Percentiles rank a stretch among this genome's conserved stretches.
Conservation (phyloP, 345 rosid species). For the Punica granatum region DNA sequence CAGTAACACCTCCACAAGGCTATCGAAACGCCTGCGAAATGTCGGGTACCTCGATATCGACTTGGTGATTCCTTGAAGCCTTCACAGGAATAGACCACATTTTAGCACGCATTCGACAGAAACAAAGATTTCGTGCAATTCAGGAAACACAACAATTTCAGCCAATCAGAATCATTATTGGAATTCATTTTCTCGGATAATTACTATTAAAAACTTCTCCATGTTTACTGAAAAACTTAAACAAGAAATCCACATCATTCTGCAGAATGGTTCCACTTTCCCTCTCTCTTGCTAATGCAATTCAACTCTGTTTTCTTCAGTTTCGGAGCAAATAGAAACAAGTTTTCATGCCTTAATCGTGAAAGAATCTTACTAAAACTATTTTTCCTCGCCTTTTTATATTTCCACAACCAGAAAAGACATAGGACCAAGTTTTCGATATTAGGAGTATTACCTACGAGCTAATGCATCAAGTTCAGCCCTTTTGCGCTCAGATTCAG, state of each 20-base stretch:
- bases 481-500: slow-evolving; percentile 59
- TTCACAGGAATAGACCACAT: slow-evolving; percentile 6
- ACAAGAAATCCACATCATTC: too few relatives aligned
- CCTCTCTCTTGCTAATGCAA: too few relatives aligned
- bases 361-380: too few relatives aligned
- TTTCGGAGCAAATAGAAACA: too few relatives aligned
- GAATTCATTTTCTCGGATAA: neutral
- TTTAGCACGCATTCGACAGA: neutral
- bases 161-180: neutral
- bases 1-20: slow-evolving; percentile 47
- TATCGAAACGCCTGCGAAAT: slow-evolving; percentile 51
- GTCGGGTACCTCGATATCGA: slow-evolving; percentile 89
- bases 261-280: too few relatives aligned
- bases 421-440: neutral
- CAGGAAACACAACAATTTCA: too few relatives aligned
- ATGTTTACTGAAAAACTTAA: neutral
- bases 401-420: neutral
- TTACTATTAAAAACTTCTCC: too few relatives aligned
- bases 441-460: slow-evolving; percentile 47
- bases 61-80: slow-evolving; percentile 85
- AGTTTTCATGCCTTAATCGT: too few relatives aligned
- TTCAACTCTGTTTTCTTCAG: too few relatives aligned
- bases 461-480: slow-evolving; percentile 93
- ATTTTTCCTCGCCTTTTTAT: too few relatives aligned
- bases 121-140: neutral